Evolutionary conservation across 2,329 filamentous ascomycete species (phyloP).

Genomic region (Cryphonectria japonica): DNA sequence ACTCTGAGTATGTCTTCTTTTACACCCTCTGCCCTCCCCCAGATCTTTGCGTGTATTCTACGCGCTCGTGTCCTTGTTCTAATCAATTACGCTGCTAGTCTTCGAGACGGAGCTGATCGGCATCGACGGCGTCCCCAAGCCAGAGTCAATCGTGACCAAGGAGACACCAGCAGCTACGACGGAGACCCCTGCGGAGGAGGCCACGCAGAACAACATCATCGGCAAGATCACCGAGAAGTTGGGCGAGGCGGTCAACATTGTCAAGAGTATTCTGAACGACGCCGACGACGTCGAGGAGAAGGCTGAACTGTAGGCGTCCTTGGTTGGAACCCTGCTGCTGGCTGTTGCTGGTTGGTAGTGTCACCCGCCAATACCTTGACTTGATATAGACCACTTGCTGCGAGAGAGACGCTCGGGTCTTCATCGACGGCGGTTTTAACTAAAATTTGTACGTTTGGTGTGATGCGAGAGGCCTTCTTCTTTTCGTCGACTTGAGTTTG

Average conservation of each 20-base stretch:
- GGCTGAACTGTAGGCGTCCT: conserved; percentile 56
- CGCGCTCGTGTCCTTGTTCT: neutral
- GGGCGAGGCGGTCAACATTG: conserved; percentile 54
- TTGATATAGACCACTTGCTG: neutral
- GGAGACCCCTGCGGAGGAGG: conserved; percentile 38
- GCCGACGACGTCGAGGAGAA: conserved; percentile 61
- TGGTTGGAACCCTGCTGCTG: neutral
- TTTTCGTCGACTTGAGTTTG: neutral
- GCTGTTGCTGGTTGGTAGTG: conserved; percentile 11
- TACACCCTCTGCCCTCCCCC: neutral
- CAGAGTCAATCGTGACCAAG: conserved; percentile 51
- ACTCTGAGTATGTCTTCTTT: conserved; percentile 65
- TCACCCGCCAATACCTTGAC: neutral
- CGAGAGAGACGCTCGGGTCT: conserved; percentile 6
- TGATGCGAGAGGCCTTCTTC: neutral
- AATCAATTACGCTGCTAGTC: conserved; percentile 51
- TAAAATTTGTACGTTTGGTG: neutral
- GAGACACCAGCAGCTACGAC: conserved; percentile 34
- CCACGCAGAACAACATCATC: conserved; percentile 44
- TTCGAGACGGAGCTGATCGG: conserved; percentile 91
- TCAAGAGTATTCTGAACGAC: conserved; percentile 57
- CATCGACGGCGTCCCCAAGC: conserved; percentile 72
- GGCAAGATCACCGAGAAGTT: conserved; percentile 52
- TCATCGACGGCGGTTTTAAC: neutral
- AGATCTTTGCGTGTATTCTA: neutral